Base-by-base conservation (phyloP, 1,284 basidiomycete species). In the Abortiporus biennis region DNA sequence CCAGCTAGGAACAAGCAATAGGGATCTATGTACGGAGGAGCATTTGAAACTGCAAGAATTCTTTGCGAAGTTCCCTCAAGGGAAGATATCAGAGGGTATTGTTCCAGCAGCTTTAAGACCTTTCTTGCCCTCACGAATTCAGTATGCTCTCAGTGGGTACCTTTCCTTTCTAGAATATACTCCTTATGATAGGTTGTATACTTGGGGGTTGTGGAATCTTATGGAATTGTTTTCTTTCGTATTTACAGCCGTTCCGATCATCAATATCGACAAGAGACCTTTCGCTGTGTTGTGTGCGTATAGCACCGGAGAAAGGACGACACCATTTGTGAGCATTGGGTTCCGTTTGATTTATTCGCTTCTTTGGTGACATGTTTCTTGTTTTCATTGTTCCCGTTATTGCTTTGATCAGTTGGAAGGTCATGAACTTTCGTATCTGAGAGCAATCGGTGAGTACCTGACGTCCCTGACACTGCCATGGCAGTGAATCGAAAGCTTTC, bases 201-300 rank as follows among this genome's bases (percentile, higher is more conserved):
- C 11, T 6, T 12, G 2, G 4, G 22, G 21, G 13, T 27, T 25
- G 15, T 25, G 13, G 8, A 12, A 16, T 27, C 38, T 15, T n/a
- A 17, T 35, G n/a, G n/a, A 49, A 24, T 32, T 27, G 9, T 27
- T 41, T 37, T 8, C 4, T 29, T 37, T 25, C 27, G 22, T 23
- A n/a, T n/a, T n/a, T 32, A 17, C 45, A 89, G 87, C 80, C 41
- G 89, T 95, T 15, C 94, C 93, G 1, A 87, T 97, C 38, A 94
- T 91, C 62, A 94, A 94, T 49, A 82, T 96, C 42, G 91, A 96
- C 66, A 90, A 92, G 64, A 81, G 86, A 43, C 92, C 93, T 1
- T 97, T 97, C 55, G 92, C 92, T 2, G 63, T 98, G 53, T 71
- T 98, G 27, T 94, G 91, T 54, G 92, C 91, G 3, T 96, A 94